Percentiles rank a stretch among this genome's conserved stretches.
phyloP scores from a whole-genome alignment of 164 flowering plant genomes.

The Chimonanthus praecox region DNA sequence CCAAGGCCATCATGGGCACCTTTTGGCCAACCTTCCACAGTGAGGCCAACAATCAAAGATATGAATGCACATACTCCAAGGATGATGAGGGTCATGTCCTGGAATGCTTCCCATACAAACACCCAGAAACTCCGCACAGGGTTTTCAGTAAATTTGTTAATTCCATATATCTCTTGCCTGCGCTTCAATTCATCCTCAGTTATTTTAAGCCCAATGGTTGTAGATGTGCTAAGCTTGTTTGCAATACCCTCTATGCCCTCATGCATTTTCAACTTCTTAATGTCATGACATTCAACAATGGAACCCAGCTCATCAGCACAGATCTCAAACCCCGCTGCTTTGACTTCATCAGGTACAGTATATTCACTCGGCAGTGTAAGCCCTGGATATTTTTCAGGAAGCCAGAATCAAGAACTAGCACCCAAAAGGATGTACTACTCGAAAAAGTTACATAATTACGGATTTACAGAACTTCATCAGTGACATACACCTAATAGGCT shows the following conservation, averaged over 20 bases:
- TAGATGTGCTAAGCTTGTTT: conserved; percentile 63
- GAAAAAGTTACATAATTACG: background rate
- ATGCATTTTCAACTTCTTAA: conserved; percentile 67
- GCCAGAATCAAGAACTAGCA: conserved; percentile 6
- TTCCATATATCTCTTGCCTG: conserved; percentile 66
- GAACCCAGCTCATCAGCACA: conserved; percentile 84
- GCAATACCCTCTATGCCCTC: conserved; percentile 78
- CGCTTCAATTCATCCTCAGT: conserved; percentile 37
- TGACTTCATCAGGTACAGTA: conserved; percentile 63
- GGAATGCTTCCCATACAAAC: conserved; percentile 98
- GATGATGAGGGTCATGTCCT: conserved; percentile 89
- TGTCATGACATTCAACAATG: conserved; percentile 77
- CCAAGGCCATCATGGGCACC: conserved; percentile 99
- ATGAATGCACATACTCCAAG: conserved; percentile 80
- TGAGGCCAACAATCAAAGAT: conserved; percentile 76
- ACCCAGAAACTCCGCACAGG: conserved; percentile 62
- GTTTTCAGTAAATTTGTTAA: conserved; percentile 76
- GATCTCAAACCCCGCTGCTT: conserved; percentile 73
- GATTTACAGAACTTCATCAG: background rate
- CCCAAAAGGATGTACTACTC: background rate
- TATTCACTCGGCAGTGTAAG: conserved; percentile 48
- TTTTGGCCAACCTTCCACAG: conserved; percentile 92
- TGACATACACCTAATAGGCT: background rate
- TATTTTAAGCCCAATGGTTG: conserved; percentile 43
- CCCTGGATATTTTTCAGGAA: conserved; percentile 32